Evolutionary conservation across 495 filamentous ascomycete species (phyloP).

Genomic region (Penicillium pulvis): DNA sequence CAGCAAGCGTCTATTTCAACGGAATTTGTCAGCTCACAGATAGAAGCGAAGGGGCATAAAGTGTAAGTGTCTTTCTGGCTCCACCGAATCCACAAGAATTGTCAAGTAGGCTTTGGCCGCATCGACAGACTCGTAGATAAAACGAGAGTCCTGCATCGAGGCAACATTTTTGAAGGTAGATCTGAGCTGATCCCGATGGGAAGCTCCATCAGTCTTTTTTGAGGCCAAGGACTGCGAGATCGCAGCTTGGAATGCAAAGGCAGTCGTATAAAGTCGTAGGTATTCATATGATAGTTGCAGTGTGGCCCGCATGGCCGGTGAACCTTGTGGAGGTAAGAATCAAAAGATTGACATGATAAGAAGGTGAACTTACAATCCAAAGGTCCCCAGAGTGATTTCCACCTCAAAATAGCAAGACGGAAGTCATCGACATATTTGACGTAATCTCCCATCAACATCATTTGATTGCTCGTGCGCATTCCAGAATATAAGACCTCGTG

Average conservation of each 20-base stretch:
- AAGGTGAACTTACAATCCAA: constrained; percentile 47
- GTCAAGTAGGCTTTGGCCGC: constrained; percentile 61
- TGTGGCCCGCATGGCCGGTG: constrained; percentile 56
- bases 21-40: constrained; percentile 36
- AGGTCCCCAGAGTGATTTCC: constrained; percentile 65
- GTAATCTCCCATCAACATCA: constrained; percentile 66
- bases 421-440: constrained; percentile 71
- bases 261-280: constrained; percentile 64
- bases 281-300: constrained; percentile 66
- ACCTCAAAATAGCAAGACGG: constrained; percentile 59
- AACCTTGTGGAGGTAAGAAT: constrained; percentile 43
- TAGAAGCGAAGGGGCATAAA: constrained; percentile 64
- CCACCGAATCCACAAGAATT: constrained; percentile 55
- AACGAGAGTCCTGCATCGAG: constrained; percentile 60
- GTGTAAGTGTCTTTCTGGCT: constrained; percentile 56
- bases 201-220: constrained; percentile 36
- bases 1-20: background rate
- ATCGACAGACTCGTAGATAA: constrained; percentile 64
- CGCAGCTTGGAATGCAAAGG: constrained; percentile 67
- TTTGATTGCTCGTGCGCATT: constrained; percentile 62
- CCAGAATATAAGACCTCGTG: constrained; percentile 68
- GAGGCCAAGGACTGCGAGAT: constrained; percentile 59
- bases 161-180: constrained; percentile 55
- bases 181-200: constrained; percentile 45
- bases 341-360: background rate